Base-by-base conservation (phyloP, 441 rosid genomes). In the Syzygium malaccense region DNA sequence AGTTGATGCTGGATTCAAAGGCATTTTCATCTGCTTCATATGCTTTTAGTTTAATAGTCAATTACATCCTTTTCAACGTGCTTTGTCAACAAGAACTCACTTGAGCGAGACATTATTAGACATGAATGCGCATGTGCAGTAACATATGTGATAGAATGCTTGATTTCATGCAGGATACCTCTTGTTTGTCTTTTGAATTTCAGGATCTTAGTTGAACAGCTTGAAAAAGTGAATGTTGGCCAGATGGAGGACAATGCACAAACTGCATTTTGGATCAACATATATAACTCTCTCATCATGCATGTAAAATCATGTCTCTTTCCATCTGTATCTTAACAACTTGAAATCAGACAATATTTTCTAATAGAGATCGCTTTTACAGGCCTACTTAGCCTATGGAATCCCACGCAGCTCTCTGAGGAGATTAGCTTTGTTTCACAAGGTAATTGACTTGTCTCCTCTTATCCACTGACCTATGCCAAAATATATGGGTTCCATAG, bases 341-440 rank as follows among this genome's bases (percentile, higher is more conserved):
- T 54, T 85, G 45, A 53, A 32, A 41, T 56, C 33, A 37, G 56
- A 48, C 12, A 30, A 64, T 55, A 88, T 87, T 48, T 84, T 62
- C 89, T 28, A 23, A 23, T 75, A 87, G 57, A 17, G 54, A 56
- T 90, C 15, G 53, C 86, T 89, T 90, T 60, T 87, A 78, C 91
- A 96, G 99, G 99, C 98, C 89, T 96, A 95, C 90, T 91, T 97
- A 89, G 98, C 98, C 19, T 97, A 94, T 89, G 99, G 99, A 88
- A 92, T 95, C 88, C 98, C 98, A 41, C 94, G 93, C 80, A 89
- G 92, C 91, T 95, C 98, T 75, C 88, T 97, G 85, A 93, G 96
- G 91, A 93, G 98, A 92, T 92, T 96, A 89, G 96, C 98, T 56
- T 92, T 97, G 94, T 96, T 97, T 92, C 98, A 97, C 94, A 96